Evolutionary conservation across 768 basidiomycete species (phyloP).

Genomic region (Brasilioporus rufonigricans): DNA sequence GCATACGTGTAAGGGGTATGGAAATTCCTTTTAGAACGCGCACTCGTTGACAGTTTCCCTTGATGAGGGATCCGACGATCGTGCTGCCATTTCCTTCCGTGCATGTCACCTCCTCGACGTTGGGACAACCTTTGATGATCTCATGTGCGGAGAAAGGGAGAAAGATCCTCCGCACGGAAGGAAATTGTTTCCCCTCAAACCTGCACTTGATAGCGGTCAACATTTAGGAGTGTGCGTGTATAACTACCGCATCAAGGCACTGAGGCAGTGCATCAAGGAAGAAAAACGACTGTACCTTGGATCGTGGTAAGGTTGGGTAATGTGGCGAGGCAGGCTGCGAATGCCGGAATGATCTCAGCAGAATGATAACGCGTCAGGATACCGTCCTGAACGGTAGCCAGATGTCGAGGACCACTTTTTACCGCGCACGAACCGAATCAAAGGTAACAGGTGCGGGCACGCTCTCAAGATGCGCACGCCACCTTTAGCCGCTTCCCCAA

Average conservation of each 20-base stretch:
- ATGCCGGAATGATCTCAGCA: no score
- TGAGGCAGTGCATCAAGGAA: neutral
- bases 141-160: no score
- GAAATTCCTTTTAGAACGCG: slow-evolving; percentile 5
- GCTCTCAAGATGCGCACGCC: neutral
- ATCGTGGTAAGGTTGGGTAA: slow-evolving; percentile 7
- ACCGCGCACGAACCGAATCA: slow-evolving; percentile 3
- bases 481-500: neutral
- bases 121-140: no score
- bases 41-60: neutral
- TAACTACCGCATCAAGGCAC: neutral
- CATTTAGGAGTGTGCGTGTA: neutral
- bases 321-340: slow-evolving; percentile 6
- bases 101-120: no score
- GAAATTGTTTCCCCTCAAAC: slow-evolving; percentile 9
- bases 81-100: slow-evolving; percentile 4
- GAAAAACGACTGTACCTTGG: neutral
- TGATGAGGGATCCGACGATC: neutral
- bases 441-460: slow-evolving; percentile 1
- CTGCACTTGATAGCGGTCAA: slow-evolving; percentile 2
- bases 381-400: neutral
- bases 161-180: slow-evolving; percentile 3
- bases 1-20: slow-evolving; percentile 1
- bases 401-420: neutral
- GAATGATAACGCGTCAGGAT: neutral